phyloP scores from a whole-genome alignment of 1,284 basidiomycete genomes.

The Tilletia caries region DNA sequence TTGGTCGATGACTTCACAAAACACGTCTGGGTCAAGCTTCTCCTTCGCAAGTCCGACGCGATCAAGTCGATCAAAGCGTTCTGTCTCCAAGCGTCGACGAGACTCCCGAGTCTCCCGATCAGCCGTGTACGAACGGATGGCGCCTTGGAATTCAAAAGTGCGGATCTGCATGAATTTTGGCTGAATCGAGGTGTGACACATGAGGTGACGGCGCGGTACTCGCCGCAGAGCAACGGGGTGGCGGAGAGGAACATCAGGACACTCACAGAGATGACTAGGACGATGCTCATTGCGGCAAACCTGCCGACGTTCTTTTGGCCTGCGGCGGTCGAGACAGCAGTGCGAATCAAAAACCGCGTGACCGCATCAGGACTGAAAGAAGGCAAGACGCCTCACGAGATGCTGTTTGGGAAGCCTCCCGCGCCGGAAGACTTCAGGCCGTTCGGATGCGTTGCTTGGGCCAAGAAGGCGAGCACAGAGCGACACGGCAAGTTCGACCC shows the following conservation, averaged over 20 bases:
- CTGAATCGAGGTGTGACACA: not conserved
- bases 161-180: constrained; percentile 1
- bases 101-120: not conserved
- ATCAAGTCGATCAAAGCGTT: not conserved
- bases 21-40: not conserved
- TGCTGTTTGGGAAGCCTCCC: not conserved
- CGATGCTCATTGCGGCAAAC: not conserved
- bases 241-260: not conserved
- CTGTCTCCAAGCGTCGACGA: not conserved
- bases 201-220: not conserved
- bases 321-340: not conserved
- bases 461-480: not conserved
- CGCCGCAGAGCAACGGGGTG: constrained; percentile 7
- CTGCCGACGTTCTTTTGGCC: constrained; percentile 10
- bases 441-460: constrained; percentile 6
- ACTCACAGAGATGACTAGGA: not conserved
- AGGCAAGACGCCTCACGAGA: not conserved
- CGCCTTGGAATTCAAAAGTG: constrained; percentile 1
- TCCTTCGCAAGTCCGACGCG: not conserved
- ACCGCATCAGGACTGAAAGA: not conserved
- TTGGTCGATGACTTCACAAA: not conserved
- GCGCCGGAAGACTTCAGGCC: not conserved
- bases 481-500: constrained; percentile 4
- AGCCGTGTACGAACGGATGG: constrained; percentile 8
- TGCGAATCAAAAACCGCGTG: not conserved